phyloP scores from a whole-genome alignment of 2,329 filamentous ascomycete species.

The Remersonia thermophila region DNA sequence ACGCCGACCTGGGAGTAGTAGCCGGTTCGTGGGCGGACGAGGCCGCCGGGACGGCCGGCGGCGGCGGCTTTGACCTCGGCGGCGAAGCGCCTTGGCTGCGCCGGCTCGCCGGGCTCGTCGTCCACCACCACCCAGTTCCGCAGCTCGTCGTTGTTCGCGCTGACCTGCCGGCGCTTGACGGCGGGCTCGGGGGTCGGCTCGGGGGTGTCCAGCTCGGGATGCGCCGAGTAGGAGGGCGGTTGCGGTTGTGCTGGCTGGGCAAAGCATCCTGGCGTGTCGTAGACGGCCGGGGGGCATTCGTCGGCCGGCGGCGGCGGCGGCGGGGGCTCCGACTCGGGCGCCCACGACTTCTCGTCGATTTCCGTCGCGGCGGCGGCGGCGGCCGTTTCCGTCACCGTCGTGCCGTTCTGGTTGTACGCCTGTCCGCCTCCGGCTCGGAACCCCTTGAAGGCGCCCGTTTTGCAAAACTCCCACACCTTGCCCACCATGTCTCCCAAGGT shows the following conservation, averaged over 20 bases:
- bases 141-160: slow-evolving; percentile 41
- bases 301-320: slow-evolving; percentile 13
- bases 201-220: slow-evolving; percentile 22
- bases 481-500: slow-evolving; percentile 57
- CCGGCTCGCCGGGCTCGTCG: slow-evolving; percentile 20
- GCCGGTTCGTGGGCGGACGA: slow-evolving; percentile 6
- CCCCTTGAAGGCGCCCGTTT: slow-evolving; percentile 58
- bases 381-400: slow-evolving; percentile 16
- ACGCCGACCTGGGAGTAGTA: slow-evolving; percentile 14
- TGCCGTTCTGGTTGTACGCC: slow-evolving; percentile 47
- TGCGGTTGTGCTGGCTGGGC: slow-evolving; percentile 20
- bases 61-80: slow-evolving; percentile 12
- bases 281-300: neutral
- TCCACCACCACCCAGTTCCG: slow-evolving; percentile 62
- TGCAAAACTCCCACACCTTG: slow-evolving; percentile 79
- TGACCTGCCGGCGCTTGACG: slow-evolving; percentile 43
- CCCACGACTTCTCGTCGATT: slow-evolving; percentile 17
- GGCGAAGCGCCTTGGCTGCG: slow-evolving; percentile 16
- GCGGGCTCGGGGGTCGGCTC: slow-evolving; percentile 33
- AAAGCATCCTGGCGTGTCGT: slow-evolving; percentile 12
- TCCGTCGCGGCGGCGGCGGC: slow-evolving; percentile 19
- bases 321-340: slow-evolving; percentile 21
- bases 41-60: slow-evolving; percentile 8
- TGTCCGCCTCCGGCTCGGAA: slow-evolving; percentile 78
- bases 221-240: slow-evolving; percentile 21